Percentiles rank a stretch among this genome's conserved stretches.
phyloP scores from a whole-genome alignment of 1,284 basidiomycete species.

The Cerioporus squamosus region DNA sequence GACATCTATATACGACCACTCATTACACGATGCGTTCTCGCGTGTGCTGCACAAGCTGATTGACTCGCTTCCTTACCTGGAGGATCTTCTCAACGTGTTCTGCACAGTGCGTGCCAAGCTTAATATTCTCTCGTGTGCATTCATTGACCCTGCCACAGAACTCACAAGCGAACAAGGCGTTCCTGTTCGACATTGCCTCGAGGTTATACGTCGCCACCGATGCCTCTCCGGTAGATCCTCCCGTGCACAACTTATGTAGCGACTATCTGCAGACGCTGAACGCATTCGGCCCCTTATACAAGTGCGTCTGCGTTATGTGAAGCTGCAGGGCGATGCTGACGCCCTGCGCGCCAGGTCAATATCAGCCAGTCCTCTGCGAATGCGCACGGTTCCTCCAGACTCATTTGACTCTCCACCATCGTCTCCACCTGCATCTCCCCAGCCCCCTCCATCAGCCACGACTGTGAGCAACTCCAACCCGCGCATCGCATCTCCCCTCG shows the following conservation, averaged over 20 bases:
- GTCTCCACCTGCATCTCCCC: conserved; percentile 14
- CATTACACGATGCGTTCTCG: conserved; percentile 88
- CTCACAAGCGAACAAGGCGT: conserved; percentile 90
- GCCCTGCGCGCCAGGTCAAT: conserved; percentile 27
- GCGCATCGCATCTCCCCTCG: conserved; percentile 13
- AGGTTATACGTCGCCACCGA: conserved; percentile 93
- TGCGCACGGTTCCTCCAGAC: conserved; percentile 11
- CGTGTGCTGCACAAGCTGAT: conserved; percentile 77
- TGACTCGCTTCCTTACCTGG: conserved; percentile 72
- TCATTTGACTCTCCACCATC: conserved; percentile 13
- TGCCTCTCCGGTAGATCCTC: conserved; percentile 88
- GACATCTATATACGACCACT: conserved; percentile 90
- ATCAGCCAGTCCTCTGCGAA: conserved; percentile 31
- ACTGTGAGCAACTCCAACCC: conserved; percentile 1
- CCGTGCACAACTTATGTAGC: conserved; percentile 87
- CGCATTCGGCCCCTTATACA: conserved; percentile 85
- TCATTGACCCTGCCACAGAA: conserved; percentile 51
- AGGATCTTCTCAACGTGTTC: conserved; percentile 83
- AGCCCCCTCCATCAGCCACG: conserved; percentile 15
- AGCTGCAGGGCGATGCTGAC: not conserved
- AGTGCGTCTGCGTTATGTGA: conserved; percentile 44
- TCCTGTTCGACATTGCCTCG: conserved; percentile 88
- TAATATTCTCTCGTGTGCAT: too few species aligned
- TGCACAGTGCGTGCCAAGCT: conserved; percentile 60
- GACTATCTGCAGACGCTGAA: conserved; percentile 91